Evolutionary conservation across 2,329 filamentous ascomycete genomes (phyloP), one percentile per base, ranked within the genome.

Genomic region (Paramyrothecium roridum): DNA sequence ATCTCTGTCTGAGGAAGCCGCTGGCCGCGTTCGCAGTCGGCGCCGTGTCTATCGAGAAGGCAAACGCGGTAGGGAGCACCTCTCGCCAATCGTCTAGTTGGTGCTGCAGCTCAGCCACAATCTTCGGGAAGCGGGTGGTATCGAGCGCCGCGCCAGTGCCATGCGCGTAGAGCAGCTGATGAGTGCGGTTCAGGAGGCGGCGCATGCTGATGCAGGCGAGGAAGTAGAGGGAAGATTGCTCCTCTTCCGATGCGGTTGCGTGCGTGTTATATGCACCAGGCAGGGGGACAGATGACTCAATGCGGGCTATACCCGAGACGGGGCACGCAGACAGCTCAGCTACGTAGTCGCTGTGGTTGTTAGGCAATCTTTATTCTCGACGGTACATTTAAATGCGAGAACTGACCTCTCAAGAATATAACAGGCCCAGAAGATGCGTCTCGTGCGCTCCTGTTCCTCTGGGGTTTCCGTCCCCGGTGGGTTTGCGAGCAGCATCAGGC

Each of bases 351-450:
- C 78, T 81, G 3, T 2, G 17, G 8, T 17, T 4, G 33, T 50
- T 8, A 37, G 8, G 10, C 11, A 17, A n/a, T 2, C n/a, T n/a
- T n/a, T n/a, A n/a, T n/a, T n/a, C n/a, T n/a, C 8, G 17, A 30
- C 6, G 26, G 26, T 30, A 30, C 10, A 4, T 30, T 30, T 30
- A 30, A 30, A 30, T 30, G 26, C 26, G 4, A 6, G 26, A 30
- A 30, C 26, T 30, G 43, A 76, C 78, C 77, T 80, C 62, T 82
- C 79, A 0, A 82, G 69, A 12, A 82, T 79, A 54, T 81, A 82
- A 55, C 79, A 81, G 0, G 80, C 77, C 79, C 79, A 82, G 57
- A 82, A 82, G 52, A 81, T 80, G 1, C 80, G 68, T 16, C 76
- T 67, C 1, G 80, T 74, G 3, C 79, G 76, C 59, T 82, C 79